These are phyloP conservation scores for Blastobotrys aristatus DNA, from an alignment of 1,139 yeast genomes.

Conservation along the genomic window DNA sequence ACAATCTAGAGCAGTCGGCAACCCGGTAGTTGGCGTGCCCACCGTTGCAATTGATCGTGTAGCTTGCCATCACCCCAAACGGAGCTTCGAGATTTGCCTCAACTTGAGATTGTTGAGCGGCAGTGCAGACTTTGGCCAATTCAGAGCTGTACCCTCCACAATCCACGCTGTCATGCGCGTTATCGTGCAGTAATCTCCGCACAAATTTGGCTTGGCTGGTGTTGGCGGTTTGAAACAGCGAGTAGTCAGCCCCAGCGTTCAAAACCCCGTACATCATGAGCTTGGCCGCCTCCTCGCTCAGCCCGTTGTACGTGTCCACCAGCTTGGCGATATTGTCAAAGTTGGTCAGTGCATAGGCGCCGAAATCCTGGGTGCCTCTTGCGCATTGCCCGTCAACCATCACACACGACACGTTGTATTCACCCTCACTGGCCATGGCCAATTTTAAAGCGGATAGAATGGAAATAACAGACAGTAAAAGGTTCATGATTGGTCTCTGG, in stretches of 20 bases:
- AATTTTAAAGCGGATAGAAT: no score
- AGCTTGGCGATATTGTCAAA: neutral
- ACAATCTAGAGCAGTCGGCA: neutral
- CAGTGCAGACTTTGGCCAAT: neutral
- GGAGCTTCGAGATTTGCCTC: no score
- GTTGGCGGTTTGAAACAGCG: neutral
- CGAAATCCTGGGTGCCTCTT: neutral
- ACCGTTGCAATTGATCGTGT: neutral
- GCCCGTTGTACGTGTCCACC: neutral
- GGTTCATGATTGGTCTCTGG: no score
- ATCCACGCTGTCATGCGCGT: neutral
- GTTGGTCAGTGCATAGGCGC: neutral
- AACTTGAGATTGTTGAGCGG: neutral
- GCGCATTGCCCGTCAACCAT: neutral
- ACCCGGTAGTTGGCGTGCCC: neutral
- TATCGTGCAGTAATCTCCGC: neutral
- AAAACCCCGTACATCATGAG: neutral
- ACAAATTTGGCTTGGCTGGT: neutral
- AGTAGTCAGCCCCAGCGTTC: neutral
- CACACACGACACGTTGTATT: neutral
- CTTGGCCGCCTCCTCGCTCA: neutral
- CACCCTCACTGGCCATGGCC: no score
- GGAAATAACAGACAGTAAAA: no score
- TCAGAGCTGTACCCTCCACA: neutral
- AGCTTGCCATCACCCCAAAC: neutral